Conservation (phyloP, 2,329 filamentous ascomycete genomes). For the Colletotrichum tropicicola region DNA sequence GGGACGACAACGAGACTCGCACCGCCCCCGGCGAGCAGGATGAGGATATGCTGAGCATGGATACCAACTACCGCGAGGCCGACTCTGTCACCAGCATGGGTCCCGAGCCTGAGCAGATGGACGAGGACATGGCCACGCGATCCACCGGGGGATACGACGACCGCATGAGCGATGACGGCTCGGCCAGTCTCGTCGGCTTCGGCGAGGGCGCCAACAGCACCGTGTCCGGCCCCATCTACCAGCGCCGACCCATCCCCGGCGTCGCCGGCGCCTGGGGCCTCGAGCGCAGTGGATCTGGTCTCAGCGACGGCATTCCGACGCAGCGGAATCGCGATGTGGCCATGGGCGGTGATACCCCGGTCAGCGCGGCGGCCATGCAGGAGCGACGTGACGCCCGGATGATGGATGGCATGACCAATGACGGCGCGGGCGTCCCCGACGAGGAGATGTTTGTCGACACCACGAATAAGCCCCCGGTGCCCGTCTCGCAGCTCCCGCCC, state of each 20-base stretch:
- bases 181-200: constrained; percentile 87
- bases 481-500: constrained; percentile 44
- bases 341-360: constrained; percentile 49
- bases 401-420: constrained; percentile 72
- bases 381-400: constrained; percentile 70
- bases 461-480: constrained; percentile 65
- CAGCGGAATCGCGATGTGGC: constrained; percentile 44
- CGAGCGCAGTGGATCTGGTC: constrained; percentile 60
- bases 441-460: constrained; percentile 71
- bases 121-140: constrained; percentile 58
- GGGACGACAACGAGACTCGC: constrained; percentile 58
- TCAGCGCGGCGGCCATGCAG: constrained; percentile 55
- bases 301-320: constrained; percentile 53
- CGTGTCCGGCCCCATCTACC: constrained; percentile 80
- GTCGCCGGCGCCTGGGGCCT: constrained; percentile 47
- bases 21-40: constrained; percentile 64
- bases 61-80: constrained; percentile 66
- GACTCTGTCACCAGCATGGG: constrained; percentile 66
- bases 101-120: constrained; percentile 56
- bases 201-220: constrained; percentile 91
- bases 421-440: constrained; percentile 56
- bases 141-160: constrained; percentile 67
- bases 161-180: constrained; percentile 86
- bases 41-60: constrained; percentile 78
- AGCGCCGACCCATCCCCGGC: constrained; percentile 57